Evolutionary conservation across 2,329 filamentous ascomycete species (phyloP).

Genomic region (Clathrospora elynae): DNA sequence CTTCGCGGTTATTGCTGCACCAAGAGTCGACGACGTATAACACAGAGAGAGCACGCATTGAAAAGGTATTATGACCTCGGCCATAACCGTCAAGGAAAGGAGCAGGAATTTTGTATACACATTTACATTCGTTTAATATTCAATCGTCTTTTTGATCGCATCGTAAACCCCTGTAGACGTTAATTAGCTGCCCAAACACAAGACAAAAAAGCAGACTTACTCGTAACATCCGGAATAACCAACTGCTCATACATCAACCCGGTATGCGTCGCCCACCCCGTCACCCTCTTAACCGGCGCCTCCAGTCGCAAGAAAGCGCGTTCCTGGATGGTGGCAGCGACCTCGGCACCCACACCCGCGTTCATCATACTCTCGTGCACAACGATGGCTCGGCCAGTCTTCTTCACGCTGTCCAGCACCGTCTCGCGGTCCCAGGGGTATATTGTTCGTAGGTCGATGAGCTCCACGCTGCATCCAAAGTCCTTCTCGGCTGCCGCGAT

Average conservation of each 20-base stretch:
- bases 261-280: conserved; percentile 87
- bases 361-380: conserved; percentile 95
- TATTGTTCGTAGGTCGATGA: conserved; percentile 85
- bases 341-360: conserved; percentile 84
- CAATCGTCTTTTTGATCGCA: conserved; percentile 53
- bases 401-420: conserved; percentile 79
- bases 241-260: conserved; percentile 74
- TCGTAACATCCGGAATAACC: conserved; percentile 80
- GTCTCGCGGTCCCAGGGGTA: conserved; percentile 91
- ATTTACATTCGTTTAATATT: conserved; percentile 50
- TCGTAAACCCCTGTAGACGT: conserved; percentile 53
- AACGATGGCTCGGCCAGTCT: conserved; percentile 83
- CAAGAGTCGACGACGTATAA: too few species aligned
- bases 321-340: conserved; percentile 86
- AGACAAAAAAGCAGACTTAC: conserved; percentile 62
- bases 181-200: conserved; percentile 35
- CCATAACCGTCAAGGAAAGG: too few species aligned
- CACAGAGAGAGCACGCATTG: too few species aligned
- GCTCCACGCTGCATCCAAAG: conserved; percentile 75
- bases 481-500: conserved; percentile 77
- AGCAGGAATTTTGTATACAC: too few species aligned
- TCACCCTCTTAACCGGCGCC: conserved; percentile 81
- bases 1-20: too few species aligned
- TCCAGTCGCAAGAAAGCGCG: conserved; percentile 83
- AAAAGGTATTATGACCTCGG: too few species aligned